These are phyloP conservation scores for Globisporangium abappressorium DNA, from an alignment of 352 stramenopile species.

Conservation along the genomic window DNA sequence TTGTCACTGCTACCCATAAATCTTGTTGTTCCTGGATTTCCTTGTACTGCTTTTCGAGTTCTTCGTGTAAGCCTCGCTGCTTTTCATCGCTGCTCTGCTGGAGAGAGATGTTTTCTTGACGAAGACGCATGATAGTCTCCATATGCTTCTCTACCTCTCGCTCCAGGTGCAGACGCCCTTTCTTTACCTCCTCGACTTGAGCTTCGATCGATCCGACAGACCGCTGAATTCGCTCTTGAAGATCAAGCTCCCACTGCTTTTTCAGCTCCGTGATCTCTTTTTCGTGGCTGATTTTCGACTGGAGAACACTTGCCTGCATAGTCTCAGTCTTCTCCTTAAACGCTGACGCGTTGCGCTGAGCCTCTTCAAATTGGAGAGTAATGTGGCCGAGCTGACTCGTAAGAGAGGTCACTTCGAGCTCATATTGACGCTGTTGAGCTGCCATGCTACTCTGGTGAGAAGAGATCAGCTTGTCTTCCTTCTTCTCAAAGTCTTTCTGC, in stretches of 20 bases:
- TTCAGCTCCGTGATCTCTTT: constrained; percentile 47
- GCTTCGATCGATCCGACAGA: constrained; percentile 49
- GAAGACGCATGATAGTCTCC: constrained; percentile 44
- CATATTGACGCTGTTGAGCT: constrained; percentile 33
- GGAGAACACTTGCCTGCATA: constrained; percentile 44
- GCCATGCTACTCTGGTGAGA: constrained; percentile 37
- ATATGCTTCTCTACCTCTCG: constrained; percentile 63
- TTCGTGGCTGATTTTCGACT: constrained; percentile 55
- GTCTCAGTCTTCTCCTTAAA: constrained; percentile 46
- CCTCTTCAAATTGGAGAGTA: constrained; percentile 35
- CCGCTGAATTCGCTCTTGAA: constrained; percentile 55
- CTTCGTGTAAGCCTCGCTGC: constrained; percentile 24
- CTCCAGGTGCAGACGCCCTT: constrained; percentile 52
- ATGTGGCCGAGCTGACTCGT: constrained; percentile 44
- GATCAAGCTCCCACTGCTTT: constrained; percentile 48
- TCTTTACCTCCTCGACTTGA: constrained; percentile 68
- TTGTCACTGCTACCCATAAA: constrained; percentile 25
- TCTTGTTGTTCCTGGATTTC: constrained; percentile 44
- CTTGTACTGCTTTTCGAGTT: constrained; percentile 40
- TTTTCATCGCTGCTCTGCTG: constrained; percentile 44
- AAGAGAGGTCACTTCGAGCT: constrained; percentile 34
- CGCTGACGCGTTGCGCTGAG: constrained; percentile 22
- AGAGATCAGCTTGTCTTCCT: constrained; percentile 31
- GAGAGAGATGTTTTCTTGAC: constrained; percentile 54
- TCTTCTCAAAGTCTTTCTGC: constrained; percentile 41